Percentiles rank a stretch among this genome's conserved stretches.
Conservation (phyloP, 2,329 filamentous ascomycete species). For the Aspergillus ochraceoroseus region DNA sequence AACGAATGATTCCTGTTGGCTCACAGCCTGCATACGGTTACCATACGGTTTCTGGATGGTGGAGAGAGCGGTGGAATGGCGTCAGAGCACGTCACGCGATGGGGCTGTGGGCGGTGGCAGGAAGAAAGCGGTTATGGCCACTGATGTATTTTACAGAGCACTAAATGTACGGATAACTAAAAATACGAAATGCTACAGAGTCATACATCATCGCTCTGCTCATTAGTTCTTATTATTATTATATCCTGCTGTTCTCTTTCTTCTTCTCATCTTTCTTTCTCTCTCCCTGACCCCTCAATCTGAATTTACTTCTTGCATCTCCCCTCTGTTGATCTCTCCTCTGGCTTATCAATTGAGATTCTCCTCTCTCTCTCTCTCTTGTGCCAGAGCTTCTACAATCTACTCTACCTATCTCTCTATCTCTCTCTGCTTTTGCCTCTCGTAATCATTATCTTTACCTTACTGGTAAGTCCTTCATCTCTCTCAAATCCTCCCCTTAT, state of each 20-base stretch:
- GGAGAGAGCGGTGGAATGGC: conserved; percentile 18
- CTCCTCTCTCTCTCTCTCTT: conserved; percentile 14
- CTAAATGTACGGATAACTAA: neutral
- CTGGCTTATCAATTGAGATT: conserved; percentile 6
- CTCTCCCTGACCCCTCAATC: neutral
- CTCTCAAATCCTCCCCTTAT: conserved; percentile 18
- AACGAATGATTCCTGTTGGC: conserved; percentile 18
- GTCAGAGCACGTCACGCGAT: conserved; percentile 35
- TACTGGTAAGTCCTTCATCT: conserved; percentile 7
- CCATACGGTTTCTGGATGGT: conserved; percentile 22
- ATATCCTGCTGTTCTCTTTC: conserved; percentile 7
- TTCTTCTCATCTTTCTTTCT: conserved; percentile 1
- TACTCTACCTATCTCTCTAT: neutral
- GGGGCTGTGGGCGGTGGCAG: conserved; percentile 34
- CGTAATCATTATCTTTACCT: neutral
- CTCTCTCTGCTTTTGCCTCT: neutral
- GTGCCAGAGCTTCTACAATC: conserved; percentile 2
- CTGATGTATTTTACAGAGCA: conserved; percentile 10
- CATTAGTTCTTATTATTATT: conserved; percentile 2
- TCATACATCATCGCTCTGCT: conserved; percentile 32
- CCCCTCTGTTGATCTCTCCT: too few relatives aligned
- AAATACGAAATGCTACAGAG: conserved; percentile 9
- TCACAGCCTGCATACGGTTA: conserved; percentile 22
- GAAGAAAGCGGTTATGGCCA: conserved; percentile 27
- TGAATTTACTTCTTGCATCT: too few relatives aligned